Evolutionary conservation across 2,329 filamentous ascomycete genomes (phyloP).

Genomic region (Alternaria ethzedia): DNA sequence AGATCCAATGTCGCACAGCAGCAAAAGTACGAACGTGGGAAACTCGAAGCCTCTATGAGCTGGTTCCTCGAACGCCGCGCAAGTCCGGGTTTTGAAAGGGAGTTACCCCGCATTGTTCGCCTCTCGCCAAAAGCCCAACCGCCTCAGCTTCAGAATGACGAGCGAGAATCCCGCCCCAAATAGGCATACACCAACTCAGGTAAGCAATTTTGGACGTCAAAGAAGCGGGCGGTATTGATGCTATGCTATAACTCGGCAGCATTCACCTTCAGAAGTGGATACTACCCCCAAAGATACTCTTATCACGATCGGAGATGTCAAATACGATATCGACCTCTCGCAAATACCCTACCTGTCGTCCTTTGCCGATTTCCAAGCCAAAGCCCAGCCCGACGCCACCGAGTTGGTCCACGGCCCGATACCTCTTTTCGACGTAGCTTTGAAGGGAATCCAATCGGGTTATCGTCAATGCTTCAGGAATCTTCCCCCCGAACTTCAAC

Average conservation of each 20-base stretch:
- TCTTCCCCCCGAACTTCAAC: conserved; percentile 25
- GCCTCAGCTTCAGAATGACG: neutral
- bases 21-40: neutral
- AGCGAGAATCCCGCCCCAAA: neutral
- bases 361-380: neutral
- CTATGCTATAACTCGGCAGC: neutral
- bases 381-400: neutral
- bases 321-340: conserved; percentile 9
- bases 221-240: neutral
- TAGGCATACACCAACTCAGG: neutral
- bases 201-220: neutral
- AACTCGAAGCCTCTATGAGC: neutral
- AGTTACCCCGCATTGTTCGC: neutral
- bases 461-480: conserved; percentile 36
- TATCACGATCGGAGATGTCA: conserved; percentile 13
- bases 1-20: neutral
- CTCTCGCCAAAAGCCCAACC: neutral
- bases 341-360: conserved; percentile 35
- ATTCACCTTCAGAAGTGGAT: neutral
- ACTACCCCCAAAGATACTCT: neutral
- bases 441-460: conserved; percentile 36
- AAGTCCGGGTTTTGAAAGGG: neutral
- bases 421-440: conserved; percentile 26
- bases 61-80: neutral
- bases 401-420: conserved; percentile 27